Conservation (phyloP, 1,284 basidiomycete genomes). For the Lignosus rhinocerotis region DNA sequence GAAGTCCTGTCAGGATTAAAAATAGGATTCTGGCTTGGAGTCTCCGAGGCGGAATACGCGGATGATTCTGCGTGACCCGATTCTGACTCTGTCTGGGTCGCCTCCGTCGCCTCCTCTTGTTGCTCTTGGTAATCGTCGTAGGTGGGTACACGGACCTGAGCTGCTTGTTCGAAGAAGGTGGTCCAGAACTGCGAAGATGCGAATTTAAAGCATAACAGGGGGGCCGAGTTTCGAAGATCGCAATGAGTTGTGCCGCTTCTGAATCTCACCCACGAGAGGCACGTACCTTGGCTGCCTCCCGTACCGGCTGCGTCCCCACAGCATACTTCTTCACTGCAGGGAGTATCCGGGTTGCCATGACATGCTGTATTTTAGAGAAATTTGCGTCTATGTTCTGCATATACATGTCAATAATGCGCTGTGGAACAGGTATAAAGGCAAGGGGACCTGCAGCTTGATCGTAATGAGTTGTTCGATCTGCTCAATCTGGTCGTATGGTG, state of each 20-base stretch:
- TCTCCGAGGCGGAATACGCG: slow-evolving; percentile 30
- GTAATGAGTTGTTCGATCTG: slow-evolving; percentile 97
- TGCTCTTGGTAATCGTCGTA: slow-evolving; percentile 65
- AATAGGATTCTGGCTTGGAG: slow-evolving; percentile 23
- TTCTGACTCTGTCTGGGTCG: slow-evolving; percentile 9
- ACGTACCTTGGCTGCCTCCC: slow-evolving; percentile 83
- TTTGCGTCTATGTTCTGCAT: slow-evolving; percentile 89
- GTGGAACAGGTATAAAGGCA: background rate
- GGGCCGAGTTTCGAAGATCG: background rate
- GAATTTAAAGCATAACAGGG: background rate
- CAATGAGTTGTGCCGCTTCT: background rate
- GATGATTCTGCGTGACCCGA: slow-evolving; percentile 5
- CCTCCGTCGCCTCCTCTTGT: slow-evolving; percentile 34
- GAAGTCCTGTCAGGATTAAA: slow-evolving; percentile 41
- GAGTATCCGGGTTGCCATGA: slow-evolving; percentile 80
- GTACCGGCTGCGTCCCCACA: slow-evolving; percentile 81
- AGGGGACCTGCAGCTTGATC: slow-evolving; percentile 71
- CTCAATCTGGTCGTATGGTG: slow-evolving; percentile 85
- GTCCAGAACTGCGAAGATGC: slow-evolving; percentile 77
- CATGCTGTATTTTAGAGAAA: slow-evolving; percentile 86
- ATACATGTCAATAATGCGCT: background rate
- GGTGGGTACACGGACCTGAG: slow-evolving; percentile 79
- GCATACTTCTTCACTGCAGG: slow-evolving; percentile 90
- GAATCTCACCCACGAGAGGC: background rate
- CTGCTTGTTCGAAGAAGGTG: slow-evolving; percentile 92